A percentile compares a stretch with the other conserved stretches of the same genome.
These are phyloP conservation scores for Paracamarosporium sp. DNA, from an alignment of 2,329 filamentous ascomycete species.

Conservation along the genomic window DNA sequence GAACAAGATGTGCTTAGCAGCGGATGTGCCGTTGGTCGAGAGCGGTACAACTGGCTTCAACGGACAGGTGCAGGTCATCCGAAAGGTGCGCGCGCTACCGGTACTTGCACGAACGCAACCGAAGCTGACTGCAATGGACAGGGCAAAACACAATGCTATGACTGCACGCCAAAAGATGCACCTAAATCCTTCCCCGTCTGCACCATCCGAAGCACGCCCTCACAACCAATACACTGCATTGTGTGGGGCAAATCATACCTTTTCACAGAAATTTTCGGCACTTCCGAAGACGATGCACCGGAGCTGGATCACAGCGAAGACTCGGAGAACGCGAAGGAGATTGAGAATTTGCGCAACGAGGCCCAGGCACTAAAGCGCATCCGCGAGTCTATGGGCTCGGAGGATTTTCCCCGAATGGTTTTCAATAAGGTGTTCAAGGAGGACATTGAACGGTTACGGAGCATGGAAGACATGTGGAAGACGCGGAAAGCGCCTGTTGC, in stretches of 20 bases:
- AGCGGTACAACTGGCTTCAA: conserved; percentile 98
- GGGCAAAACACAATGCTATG: conserved; percentile 92
- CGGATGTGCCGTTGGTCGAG: conserved; percentile 88
- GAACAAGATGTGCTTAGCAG: conserved; percentile 95
- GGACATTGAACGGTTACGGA: conserved; percentile 81
- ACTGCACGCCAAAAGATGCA: conserved; percentile 87
- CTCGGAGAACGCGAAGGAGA: conserved; percentile 84
- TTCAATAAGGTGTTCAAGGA: conserved; percentile 93
- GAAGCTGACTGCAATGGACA: conserved; percentile 31
- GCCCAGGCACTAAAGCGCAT: conserved; percentile 84
- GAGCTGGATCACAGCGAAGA: conserved; percentile 82
- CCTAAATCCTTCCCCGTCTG: conserved; percentile 96
- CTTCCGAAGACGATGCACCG: conserved; percentile 82
- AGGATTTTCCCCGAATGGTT: conserved; percentile 77
- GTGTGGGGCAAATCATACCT: conserved; percentile 99
- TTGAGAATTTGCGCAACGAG: conserved; percentile 85
- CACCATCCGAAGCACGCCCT: conserved; percentile 95
- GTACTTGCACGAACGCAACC: not conserved
- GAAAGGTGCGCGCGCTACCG: conserved; percentile 61
- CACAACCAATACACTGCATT: conserved; percentile 97
- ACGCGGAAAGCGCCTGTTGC: conserved; percentile 75
- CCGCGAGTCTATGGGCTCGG: conserved; percentile 77
- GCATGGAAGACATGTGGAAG: conserved; percentile 98
- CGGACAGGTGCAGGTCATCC: conserved; percentile 96
- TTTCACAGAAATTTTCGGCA: conserved; percentile 91